Evolutionary conservation across 2,329 filamentous ascomycete genomes (phyloP), one percentile per base, ranked within the genome.

Genomic region (Pseudocercospora cruenta): DNA sequence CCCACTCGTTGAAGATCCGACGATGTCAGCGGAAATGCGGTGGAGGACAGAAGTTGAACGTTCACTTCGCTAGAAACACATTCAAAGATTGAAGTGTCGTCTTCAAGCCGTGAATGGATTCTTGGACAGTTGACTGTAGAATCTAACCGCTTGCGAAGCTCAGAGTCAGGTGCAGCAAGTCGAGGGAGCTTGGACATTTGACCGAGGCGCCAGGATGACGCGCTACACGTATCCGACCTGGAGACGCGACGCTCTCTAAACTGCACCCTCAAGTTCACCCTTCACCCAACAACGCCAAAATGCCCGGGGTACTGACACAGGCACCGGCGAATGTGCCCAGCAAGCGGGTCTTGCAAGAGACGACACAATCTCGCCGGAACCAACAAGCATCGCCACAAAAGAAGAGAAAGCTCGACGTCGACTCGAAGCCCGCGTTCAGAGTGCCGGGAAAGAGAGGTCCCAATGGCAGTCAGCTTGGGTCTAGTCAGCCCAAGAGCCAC

Each of bases 401-500:
- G 84, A 96, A 95, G 81, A 86, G 92, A 69, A 96, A 92, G 80
- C 84, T 96, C 66, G 92, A 95, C 75, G 24, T 16, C 91, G 78
- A 79, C 63, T 82, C 86, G 26, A 86, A 85, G 16, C 81, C 83
- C 12, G 82, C 85, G 64, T 84, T 91, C 72, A 87, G 85, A 62
- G 86, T 87, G 62, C 89, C 90, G 3, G 83, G 81, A 10, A 72
- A 66, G 64, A 72, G 66, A 65, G 70, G 64, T 16, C 55, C 67
- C 9, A 86, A 87, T 71, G 86, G 85, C 69, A 89, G 88, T 5
- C 76, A 78, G 62, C 77, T 88, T 66, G 85, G 87, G 69, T 94
- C 91, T 1, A 94, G 87, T 72, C 92, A 94, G 79, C 87, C 87
- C 16, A 97, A 96, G 82, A 97, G 93, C 78, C 87, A 91, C 63